These are phyloP conservation scores for Toxicodendron radicans DNA, from an alignment of 345 rosid species.

Conservation along the genomic window DNA sequence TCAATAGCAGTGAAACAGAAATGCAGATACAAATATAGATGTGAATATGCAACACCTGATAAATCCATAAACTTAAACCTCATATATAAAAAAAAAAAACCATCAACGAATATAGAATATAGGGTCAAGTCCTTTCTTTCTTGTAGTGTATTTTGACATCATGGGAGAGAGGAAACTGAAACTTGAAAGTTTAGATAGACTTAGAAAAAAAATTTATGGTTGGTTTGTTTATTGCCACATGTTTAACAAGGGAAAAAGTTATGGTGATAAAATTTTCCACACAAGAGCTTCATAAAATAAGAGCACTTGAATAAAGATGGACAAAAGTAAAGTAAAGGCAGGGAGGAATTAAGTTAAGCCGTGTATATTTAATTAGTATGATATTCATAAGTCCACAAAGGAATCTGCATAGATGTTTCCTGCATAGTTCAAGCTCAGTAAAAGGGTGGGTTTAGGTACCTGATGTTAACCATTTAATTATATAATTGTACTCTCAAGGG, in stretches of 20 bases:
- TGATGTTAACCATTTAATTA: slow-evolving; percentile 26
- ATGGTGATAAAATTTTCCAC: neutral
- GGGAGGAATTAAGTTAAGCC: neutral
- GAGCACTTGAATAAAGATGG: neutral
- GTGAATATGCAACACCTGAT: too few relatives aligned
- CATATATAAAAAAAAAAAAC: too few relatives aligned
- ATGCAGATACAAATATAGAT: too few relatives aligned
- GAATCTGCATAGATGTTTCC: neutral
- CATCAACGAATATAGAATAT: too few relatives aligned
- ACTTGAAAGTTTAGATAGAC: neutral
- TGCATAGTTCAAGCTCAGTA: neutral
- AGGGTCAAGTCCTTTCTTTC: too few relatives aligned
- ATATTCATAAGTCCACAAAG: neutral
- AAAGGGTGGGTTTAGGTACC: slow-evolving; percentile 33
- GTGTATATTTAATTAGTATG: neutral
- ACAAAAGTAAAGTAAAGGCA: neutral
- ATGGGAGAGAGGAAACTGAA: neutral
- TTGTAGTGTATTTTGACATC: too few relatives aligned
- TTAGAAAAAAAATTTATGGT: too few relatives aligned
- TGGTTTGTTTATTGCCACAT: neutral
- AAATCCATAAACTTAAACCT: too few relatives aligned
- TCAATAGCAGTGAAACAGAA: too few relatives aligned
- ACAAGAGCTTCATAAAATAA: neutral
- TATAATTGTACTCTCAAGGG: slow-evolving; percentile 14
- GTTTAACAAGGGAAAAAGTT: neutral